Percentiles rank a stretch among this genome's conserved stretches.
Conservation (phyloP, 139 green algal species). For the Tetradesmus obliquus region DNA sequence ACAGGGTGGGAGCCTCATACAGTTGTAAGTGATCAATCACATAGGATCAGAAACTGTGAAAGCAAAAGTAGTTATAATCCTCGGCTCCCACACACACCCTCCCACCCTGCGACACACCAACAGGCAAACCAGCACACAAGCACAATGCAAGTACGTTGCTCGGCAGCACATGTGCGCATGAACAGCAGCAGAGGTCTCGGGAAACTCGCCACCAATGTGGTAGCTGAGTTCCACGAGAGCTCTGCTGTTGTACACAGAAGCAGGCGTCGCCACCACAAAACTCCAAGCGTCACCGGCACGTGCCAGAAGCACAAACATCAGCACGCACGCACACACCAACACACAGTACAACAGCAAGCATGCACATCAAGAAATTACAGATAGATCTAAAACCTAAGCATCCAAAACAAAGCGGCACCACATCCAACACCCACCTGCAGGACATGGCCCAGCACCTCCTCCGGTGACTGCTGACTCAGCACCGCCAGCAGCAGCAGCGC, state of each 20-base stretch:
- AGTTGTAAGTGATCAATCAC: background rate
- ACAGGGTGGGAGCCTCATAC: slow-evolving; percentile 34
- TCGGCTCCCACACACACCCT: slow-evolving; percentile 26
- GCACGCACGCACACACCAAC: background rate
- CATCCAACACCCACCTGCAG: slow-evolving; percentile 57
- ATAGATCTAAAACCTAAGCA: no score
- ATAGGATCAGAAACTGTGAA: slow-evolving; percentile 71
- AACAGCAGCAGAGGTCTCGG: no score
- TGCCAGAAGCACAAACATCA: no score
- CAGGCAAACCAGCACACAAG: background rate
- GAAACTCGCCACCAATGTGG: no score
- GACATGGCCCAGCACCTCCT: slow-evolving; percentile 70
- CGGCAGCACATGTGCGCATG: no score
- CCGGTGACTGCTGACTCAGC: slow-evolving; percentile 57
- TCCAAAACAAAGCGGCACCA: no score
- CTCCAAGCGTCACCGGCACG: no score
- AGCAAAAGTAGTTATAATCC: slow-evolving; percentile 61
- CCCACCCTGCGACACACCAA: background rate
- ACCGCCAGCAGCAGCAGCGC: slow-evolving; percentile 74
- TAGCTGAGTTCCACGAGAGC: no score
- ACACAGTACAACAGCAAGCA: background rate
- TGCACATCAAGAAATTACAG: no score
- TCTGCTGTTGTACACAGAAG: no score
- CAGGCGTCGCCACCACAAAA: background rate
- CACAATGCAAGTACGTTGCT: background rate